A percentile compares a stretch with the other conserved stretches of the same genome.
Conservation (phyloP, 2,329 filamentous ascomycete species). For the Ophiostoma sp. region DNA sequence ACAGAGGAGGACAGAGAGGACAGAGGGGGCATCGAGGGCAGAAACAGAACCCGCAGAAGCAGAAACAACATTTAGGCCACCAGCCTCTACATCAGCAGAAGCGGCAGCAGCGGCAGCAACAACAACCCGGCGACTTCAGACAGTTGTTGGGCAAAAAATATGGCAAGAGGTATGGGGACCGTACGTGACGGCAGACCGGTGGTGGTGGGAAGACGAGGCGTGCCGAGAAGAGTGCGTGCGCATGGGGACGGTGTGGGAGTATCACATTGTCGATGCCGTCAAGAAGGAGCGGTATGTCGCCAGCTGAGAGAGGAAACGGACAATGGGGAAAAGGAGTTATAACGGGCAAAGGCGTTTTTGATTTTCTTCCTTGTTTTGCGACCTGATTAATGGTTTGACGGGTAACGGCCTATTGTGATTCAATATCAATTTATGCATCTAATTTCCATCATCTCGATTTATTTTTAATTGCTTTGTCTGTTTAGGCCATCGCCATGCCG, state of each 20-base stretch:
- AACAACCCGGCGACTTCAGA: conserved; percentile 41
- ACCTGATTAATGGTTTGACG: background rate
- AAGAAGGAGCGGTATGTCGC: conserved; percentile 34
- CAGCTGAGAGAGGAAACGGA: background rate
- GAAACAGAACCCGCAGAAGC: background rate
- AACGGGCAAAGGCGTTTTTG: background rate
- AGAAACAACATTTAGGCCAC: conserved; percentile 10
- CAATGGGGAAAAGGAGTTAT: background rate
- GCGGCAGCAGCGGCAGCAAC: background rate
- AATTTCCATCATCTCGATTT: background rate
- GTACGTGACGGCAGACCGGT: conserved; percentile 45
- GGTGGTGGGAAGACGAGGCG: conserved; percentile 59
- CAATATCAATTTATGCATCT: background rate
- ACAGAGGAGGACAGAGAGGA: background rate
- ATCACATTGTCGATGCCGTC: conserved; percentile 51
- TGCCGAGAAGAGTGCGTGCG: conserved; percentile 52
- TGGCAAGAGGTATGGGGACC: conserved; percentile 59
- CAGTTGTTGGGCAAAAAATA: conserved; percentile 50
- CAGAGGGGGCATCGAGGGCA: background rate
- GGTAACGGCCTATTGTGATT: background rate
- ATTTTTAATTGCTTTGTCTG: background rate
- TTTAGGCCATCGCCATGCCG: background rate
- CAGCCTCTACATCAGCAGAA: conserved; percentile 21
- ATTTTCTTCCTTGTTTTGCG: background rate
- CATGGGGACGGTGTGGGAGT: conserved; percentile 55